Conservation (phyloP, 306 rosid genomes). For the Vigna nakashimae region DNA sequence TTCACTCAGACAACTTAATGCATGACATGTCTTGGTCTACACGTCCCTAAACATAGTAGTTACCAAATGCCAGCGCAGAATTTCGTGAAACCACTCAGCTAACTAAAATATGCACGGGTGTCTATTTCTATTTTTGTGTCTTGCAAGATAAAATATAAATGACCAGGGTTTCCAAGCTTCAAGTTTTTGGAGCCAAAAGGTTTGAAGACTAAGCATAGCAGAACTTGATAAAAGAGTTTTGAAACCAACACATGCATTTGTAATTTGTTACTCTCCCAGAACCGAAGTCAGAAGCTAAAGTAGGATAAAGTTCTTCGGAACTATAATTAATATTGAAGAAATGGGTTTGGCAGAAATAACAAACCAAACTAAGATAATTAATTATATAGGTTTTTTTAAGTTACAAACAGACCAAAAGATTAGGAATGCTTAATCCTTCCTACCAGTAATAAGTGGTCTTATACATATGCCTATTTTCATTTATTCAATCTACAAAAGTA, state of each 20-base stretch:
- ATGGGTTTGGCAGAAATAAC: conserved; percentile 19
- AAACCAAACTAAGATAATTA: conserved; percentile 10
- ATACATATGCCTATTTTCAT: conserved; percentile 26
- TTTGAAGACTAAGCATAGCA: background rate
- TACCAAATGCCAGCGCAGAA: conserved; percentile 33
- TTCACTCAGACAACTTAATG: background rate
- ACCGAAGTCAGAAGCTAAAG: background rate
- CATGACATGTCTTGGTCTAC: conserved; percentile 20
- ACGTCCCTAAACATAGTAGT: background rate
- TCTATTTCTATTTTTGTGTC: conserved; percentile 14
- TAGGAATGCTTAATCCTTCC: conserved; percentile 34
- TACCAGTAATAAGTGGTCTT: conserved; percentile 34
- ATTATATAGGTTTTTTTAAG: conserved; percentile 12
- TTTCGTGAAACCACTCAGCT: conserved; percentile 16
- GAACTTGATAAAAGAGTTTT: conserved; percentile 18
- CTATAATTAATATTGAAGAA: conserved; percentile 4
- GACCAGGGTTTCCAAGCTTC: conserved; percentile 3
- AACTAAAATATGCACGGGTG: background rate
- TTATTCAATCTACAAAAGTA: conserved; percentile 47
- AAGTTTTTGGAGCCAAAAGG: conserved; percentile 20
- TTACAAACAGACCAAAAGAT: conserved; percentile 18
- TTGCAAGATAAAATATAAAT: conserved; percentile 32
- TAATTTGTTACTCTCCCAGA: conserved; percentile 11
- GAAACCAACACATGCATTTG: too few relatives aligned
- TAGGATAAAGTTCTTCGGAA: background rate